phyloP scores from a whole-genome alignment of 306 rosid genomes.

The Casuarina glauca region DNA sequence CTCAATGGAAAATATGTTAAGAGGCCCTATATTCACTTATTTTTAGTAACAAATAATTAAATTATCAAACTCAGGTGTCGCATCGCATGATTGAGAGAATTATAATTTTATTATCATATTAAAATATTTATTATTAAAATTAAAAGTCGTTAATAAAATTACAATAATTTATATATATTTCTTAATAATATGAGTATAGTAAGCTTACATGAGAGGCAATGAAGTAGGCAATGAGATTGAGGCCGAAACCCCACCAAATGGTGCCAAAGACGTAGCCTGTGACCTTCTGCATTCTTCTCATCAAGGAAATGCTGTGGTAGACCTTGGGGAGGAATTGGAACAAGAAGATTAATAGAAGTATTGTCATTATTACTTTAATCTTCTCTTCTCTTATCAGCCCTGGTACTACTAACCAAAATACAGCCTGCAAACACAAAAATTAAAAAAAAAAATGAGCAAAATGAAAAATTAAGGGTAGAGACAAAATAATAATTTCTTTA shows the following conservation, averaged over 20 bases:
- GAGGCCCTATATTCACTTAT: too few relatives aligned
- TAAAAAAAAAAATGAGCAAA: background rate
- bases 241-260: constrained; percentile 99
- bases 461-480: background rate
- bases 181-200: background rate
- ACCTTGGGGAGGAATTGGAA: constrained; percentile 97
- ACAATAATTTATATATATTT: too few relatives aligned
- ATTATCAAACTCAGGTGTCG: too few relatives aligned
- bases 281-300: constrained; percentile 97
- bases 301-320: constrained; percentile 84
- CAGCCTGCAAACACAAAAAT: constrained; percentile 57
- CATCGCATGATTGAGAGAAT: too few relatives aligned
- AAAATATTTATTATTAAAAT: too few relatives aligned
- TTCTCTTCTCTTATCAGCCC: constrained; percentile 82
- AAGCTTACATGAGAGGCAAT: constrained; percentile 92
- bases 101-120: too few relatives aligned
- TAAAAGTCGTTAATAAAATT: too few relatives aligned
- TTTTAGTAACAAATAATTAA: too few relatives aligned
- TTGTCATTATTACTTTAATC: constrained; percentile 89
- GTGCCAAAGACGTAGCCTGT: constrained; percentile 98
- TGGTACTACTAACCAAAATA: constrained; percentile 88
- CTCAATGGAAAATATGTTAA: too few relatives aligned
- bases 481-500: background rate
- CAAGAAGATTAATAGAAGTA: constrained; percentile 70
- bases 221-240: constrained; percentile 95